Base-by-base conservation (phyloP, 345 rosid genomes). In the Murraya paniculata region DNA sequence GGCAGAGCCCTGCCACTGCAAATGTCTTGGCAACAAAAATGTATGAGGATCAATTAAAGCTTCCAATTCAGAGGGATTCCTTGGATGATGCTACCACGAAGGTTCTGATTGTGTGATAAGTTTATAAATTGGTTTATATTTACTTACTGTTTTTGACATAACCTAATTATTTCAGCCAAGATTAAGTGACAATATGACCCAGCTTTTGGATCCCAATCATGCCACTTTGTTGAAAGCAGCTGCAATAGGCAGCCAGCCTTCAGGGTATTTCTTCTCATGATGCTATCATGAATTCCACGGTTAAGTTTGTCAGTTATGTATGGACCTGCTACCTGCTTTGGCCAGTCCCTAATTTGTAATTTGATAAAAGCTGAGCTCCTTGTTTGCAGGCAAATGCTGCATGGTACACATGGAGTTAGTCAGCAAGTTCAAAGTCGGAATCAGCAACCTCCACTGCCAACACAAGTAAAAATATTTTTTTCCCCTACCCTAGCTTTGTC, bases 41-140 rank as follows among this genome's bases (percentile, higher is more conserved):
- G 75, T 84, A 84, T 7, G 92, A 91, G 78, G 92, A 87, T 45
- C 79, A 71, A 60, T 80, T 83, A 71, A 91, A 88, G 80, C 88
- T 84, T 85, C 91, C 94, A 57, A 81, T 80, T 57, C 89, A 82
- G 77, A 82, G 85, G 77, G 91, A 89, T 80, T 76, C 90, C 66
- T 56, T 81, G 66, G 89, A 82, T 73, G 87, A 84, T 77, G 79
- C 82, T 48, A 75, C 87, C 58, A 67, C 79, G 76, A 91, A 89
- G 90, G 94, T 89, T 70, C 72, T 35, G 28, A 59, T 48, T 78
- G 50, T 45, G 36, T 22, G 28, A 7, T 57, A 31, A 35, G 9
- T 41, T 18, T 67, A 33, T 19, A 31, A 4, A 41, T 72, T 77
- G 55, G 30, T 56, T 58, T 76, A 33, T 48, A 70, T 77, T 27